These are phyloP conservation scores for Cupressus sempervirens DNA, from an alignment of 75 land plant genomes.

Conservation along the genomic window DNA sequence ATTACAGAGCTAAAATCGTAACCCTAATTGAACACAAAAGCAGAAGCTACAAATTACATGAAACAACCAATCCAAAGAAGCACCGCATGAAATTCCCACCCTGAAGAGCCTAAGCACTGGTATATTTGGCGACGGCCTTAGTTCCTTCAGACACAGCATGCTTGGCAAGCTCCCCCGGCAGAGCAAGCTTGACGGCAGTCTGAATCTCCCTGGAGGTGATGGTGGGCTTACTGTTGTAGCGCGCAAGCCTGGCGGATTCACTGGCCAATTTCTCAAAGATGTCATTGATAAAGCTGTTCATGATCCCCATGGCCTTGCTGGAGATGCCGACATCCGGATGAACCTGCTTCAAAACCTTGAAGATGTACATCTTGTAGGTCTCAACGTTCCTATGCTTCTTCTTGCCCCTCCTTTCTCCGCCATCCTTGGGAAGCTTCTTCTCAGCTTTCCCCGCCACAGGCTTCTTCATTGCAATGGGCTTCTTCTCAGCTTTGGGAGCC, in stretches of 20 bases:
- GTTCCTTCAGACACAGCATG: conserved; percentile 31
- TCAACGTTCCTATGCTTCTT: conserved; percentile 6
- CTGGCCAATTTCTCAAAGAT: conserved; percentile 18
- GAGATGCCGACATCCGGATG: conserved; percentile 30
- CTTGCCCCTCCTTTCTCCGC: background rate
- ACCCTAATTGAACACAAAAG: background rate
- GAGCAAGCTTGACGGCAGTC: conserved; percentile 18
- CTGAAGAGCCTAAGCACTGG: conserved; percentile 1
- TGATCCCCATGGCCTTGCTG: conserved; percentile 29
- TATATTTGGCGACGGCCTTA: conserved; percentile 26
- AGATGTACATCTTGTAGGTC: conserved; percentile 3
- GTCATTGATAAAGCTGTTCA: conserved; percentile 12
- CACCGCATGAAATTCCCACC: background rate
- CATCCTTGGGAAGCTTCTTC: background rate
- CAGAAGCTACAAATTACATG: background rate
- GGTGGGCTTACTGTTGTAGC: conserved; percentile 19
- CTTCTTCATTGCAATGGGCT: conserved; percentile 11
- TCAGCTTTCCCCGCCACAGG: background rate
- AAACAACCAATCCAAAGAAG: background rate
- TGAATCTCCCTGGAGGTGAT: conserved; percentile 24
- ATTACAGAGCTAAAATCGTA: background rate
- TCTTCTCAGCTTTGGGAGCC: conserved; percentile 17
- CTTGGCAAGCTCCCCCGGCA: conserved; percentile 31
- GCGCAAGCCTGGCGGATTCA: conserved; percentile 17
- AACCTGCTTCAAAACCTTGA: conserved; percentile 35